Percentiles rank a stretch among this genome's conserved stretches.
Conservation (phyloP, 176 grass and related monocot genomes). For the Luzula sylvatica region DNA sequence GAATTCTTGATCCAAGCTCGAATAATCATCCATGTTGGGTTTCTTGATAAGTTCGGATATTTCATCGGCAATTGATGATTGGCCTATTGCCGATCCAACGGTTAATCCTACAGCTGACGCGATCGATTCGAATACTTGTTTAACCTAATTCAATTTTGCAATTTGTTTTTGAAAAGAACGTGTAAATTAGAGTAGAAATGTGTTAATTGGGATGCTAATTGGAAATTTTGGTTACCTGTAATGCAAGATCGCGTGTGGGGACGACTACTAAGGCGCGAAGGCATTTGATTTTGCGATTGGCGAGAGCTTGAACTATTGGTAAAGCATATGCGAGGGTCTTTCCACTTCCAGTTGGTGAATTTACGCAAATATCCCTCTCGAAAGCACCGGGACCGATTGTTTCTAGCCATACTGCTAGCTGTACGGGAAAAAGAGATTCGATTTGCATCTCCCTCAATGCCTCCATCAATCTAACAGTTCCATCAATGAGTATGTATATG, state of each 20-base stretch:
- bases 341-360: slow-evolving; percentile 88
- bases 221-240: slow-evolving; percentile 49
- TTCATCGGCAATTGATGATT: slow-evolving; percentile 88
- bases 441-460: slow-evolving; percentile 58
- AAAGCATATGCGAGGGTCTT: slow-evolving; percentile 93
- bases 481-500: background rate
- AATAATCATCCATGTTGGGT: slow-evolving; percentile 47
- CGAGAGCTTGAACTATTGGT: slow-evolving; percentile 68
- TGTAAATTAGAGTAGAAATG: background rate
- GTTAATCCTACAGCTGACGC: slow-evolving; percentile 60
- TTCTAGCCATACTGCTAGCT: slow-evolving; percentile 71
- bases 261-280: slow-evolving; percentile 75
- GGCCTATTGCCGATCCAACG: slow-evolving; percentile 79
- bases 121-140: slow-evolving; percentile 87
- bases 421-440: slow-evolving; percentile 63
- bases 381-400: slow-evolving; percentile 77
- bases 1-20: slow-evolving; percentile 51
- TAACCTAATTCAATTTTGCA: slow-evolving; percentile 49
- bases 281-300: slow-evolving; percentile 45
- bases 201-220: slow-evolving; percentile 9
- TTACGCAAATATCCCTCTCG: slow-evolving; percentile 88
- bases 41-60: slow-evolving; percentile 46
- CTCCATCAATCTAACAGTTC: slow-evolving; percentile 40
- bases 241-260: slow-evolving; percentile 77
- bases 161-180: background rate